These are phyloP conservation scores for Austroboletus novae-zelandiae DNA, from an alignment of 1,284 basidiomycete genomes.

Conservation along the genomic window DNA sequence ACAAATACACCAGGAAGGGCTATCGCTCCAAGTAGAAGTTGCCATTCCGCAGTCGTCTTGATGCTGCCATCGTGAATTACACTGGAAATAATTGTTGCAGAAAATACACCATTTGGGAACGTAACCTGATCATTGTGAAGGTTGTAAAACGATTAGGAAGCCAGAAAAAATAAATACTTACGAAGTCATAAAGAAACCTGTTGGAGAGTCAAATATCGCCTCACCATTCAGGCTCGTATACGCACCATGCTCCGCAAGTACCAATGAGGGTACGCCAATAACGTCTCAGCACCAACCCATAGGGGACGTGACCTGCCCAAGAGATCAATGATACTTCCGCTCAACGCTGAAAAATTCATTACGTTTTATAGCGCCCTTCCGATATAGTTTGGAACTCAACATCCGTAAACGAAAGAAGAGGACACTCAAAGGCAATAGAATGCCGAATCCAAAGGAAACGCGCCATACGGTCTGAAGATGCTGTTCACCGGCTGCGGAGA, in stretches of 20 bases:
- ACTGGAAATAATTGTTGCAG: constrained; percentile 62
- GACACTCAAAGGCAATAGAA: constrained; percentile 65
- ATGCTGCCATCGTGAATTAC: constrained; percentile 54
- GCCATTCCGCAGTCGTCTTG: constrained; percentile 66
- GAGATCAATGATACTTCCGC: constrained; percentile 5
- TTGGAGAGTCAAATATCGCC: constrained; percentile 8
- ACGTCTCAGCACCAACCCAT: constrained; percentile 55
- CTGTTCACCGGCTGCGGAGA: constrained; percentile 61
- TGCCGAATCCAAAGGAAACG: constrained; percentile 71
- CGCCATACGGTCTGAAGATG: constrained; percentile 75
- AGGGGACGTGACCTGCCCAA: constrained; percentile 54
- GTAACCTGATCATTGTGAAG: constrained; percentile 43
- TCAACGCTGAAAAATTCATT: constrained; percentile 6
- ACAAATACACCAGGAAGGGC: constrained; percentile 63
- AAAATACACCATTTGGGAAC: constrained; percentile 72
- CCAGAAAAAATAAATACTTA: constrained; percentile 25
- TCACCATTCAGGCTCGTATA: not conserved
- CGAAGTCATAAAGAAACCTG: constrained; percentile 77
- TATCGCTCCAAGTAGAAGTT: constrained; percentile 65
- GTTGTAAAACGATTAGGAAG: not conserved
- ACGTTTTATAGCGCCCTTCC: constrained; percentile 65
- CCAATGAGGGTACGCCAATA: constrained; percentile 73
- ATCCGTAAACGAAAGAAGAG: constrained; percentile 73
- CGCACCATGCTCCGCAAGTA: constrained; percentile 68
- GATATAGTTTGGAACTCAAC: constrained; percentile 66